Percentiles rank a stretch among this genome's conserved stretches.
These are phyloP conservation scores for Brasilioporus rufonigricans DNA, from an alignment of 768 basidiomycete genomes.

Conservation along the genomic window DNA sequence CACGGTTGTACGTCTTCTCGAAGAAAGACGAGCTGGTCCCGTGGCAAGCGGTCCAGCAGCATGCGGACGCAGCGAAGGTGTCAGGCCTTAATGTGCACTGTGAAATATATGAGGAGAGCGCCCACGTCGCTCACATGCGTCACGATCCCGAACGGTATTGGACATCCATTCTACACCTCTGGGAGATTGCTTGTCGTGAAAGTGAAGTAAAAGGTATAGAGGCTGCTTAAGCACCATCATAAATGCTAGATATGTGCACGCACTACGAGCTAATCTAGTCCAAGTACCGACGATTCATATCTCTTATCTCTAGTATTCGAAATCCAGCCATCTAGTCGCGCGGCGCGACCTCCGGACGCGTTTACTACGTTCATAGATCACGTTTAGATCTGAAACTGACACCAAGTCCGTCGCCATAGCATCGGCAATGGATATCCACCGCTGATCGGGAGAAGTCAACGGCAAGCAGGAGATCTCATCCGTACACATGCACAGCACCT, in stretches of 20 bases:
- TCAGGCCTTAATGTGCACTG: conserved; percentile 25
- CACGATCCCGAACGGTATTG: conserved; percentile 30
- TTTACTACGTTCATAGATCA: too few relatives aligned
- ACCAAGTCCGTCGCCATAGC: too few relatives aligned
- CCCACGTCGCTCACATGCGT: conserved; percentile 36
- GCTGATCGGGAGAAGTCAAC: too few relatives aligned
- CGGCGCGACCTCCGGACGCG: too few relatives aligned
- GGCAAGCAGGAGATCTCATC: too few relatives aligned
- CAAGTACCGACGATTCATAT: too few relatives aligned
- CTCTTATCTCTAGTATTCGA: too few relatives aligned
- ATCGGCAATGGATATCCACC: too few relatives aligned
- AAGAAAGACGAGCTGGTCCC: conserved; percentile 31
- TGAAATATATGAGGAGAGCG: conserved; percentile 34
- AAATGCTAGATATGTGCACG: background rate
- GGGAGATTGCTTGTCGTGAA: conserved; percentile 15
- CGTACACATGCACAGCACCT: too few relatives aligned
- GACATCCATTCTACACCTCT: conserved; percentile 21
- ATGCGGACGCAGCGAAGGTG: conserved; percentile 24
- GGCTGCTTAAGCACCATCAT: background rate
- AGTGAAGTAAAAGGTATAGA: background rate
- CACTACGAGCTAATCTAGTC: background rate
- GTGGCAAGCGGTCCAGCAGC: conserved; percentile 24
- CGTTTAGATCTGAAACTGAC: too few relatives aligned
- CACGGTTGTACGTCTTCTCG: conserved; percentile 37
- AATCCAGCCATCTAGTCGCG: too few relatives aligned